Conservation (phyloP, 257 asterid species). For the Sherardia arvensis region DNA sequence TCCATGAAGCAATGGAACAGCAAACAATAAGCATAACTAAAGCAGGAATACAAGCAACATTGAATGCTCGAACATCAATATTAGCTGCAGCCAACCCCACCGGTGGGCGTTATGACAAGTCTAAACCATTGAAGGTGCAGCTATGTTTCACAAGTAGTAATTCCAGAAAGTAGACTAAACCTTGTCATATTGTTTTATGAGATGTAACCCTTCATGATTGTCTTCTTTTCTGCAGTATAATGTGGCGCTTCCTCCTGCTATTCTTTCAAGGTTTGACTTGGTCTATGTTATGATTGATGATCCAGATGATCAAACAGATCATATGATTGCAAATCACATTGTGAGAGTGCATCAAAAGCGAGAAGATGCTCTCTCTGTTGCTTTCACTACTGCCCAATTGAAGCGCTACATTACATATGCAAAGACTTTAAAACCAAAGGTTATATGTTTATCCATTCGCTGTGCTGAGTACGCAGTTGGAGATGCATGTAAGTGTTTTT, state of each 20-base stretch:
- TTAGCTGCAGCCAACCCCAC: constrained; percentile 98
- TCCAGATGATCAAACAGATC: constrained; percentile 91
- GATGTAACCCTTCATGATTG: constrained; percentile 15
- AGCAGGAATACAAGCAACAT: constrained; percentile 98
- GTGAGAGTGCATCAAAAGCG: constrained; percentile 87
- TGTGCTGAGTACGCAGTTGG: background rate
- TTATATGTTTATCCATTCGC: constrained; percentile 7
- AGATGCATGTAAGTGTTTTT: background rate
- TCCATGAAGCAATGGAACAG: constrained; percentile 99
- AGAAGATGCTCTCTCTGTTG: constrained; percentile 76
- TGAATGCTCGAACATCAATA: constrained; percentile 96
- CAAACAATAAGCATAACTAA: constrained; percentile 99
- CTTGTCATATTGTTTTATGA: background rate
- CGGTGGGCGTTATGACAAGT: constrained; percentile 97
- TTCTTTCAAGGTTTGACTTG: constrained; percentile 95
- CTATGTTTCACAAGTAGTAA: background rate
- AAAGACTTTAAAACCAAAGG: constrained; percentile 91
- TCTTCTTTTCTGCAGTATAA: constrained; percentile 59
- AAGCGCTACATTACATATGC: constrained; percentile 87
- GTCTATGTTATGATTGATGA: constrained; percentile 98
- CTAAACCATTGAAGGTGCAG: constrained; percentile 90
- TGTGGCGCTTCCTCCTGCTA: constrained; percentile 99
- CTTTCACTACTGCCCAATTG: constrained; percentile 70
- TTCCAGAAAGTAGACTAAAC: background rate
- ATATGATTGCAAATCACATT: constrained; percentile 88